Percentiles rank a stretch among this genome's conserved stretches.
phyloP scores from a whole-genome alignment of 768 basidiomycete genomes.

The Boletus tomentosulus region DNA sequence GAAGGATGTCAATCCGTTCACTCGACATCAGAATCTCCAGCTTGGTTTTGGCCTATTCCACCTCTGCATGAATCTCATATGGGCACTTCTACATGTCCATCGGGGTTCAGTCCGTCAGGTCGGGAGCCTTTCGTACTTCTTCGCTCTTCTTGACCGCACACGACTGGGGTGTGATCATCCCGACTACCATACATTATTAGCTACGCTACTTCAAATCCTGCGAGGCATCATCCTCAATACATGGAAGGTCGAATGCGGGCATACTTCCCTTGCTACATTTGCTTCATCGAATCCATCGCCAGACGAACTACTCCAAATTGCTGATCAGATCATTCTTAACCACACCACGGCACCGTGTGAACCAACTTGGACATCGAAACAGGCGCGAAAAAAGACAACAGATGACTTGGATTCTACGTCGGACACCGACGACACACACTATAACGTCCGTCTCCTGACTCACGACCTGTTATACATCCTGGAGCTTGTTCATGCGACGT shows the following conservation, averaged over 20 bases:
- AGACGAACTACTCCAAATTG: conserved; percentile 12
- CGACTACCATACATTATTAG: conserved; percentile 32
- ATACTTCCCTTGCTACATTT: conserved; percentile 8
- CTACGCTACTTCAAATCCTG: conserved; percentile 26
- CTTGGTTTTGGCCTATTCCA: conserved; percentile 29
- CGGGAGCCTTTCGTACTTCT: not conserved
- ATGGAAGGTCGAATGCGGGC: conserved; percentile 27
- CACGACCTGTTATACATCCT: conserved; percentile 30
- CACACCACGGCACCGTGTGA: no score
- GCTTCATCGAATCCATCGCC: conserved; percentile 22
- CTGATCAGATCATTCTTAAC: conserved; percentile 14
- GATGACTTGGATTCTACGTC: no score
- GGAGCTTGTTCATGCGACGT: conserved; percentile 26
- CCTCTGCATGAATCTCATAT: conserved; percentile 29
- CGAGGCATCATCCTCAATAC: conserved; percentile 32
- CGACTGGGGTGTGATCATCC: conserved; percentile 30
- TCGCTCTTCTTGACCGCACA: conserved; percentile 19
- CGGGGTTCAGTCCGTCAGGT: not conserved
- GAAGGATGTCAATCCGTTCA: not conserved
- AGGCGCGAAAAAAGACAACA: no score
- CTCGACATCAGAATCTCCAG: not conserved
- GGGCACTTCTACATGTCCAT: conserved; percentile 1
- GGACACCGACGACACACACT: not conserved
- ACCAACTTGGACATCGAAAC: no score
- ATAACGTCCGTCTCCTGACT: conserved; percentile 26